These are phyloP conservation scores for Aspergillus sclerotialis DNA, from an alignment of 2,329 filamentous ascomycete species.

Conservation along the genomic window DNA sequence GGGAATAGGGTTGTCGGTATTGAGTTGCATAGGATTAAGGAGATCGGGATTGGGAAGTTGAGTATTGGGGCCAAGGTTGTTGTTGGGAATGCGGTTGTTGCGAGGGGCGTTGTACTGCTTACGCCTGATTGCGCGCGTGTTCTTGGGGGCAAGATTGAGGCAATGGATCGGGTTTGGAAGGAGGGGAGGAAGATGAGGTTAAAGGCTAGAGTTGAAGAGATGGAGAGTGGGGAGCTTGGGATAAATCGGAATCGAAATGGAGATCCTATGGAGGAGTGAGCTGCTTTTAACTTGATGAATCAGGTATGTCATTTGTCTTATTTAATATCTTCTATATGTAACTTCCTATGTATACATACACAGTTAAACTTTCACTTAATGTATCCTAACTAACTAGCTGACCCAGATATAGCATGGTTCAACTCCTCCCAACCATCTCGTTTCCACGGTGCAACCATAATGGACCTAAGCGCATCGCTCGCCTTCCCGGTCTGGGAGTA, in stretches of 20 bases:
- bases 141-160: slow-evolving; percentile 82
- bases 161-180: slow-evolving; percentile 70
- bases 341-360: no score
- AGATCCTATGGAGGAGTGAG: slow-evolving; percentile 6
- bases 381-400: no score
- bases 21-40: slow-evolving; percentile 61
- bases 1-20: slow-evolving; percentile 65
- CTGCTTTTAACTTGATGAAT: no score
- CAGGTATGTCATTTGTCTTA: no score
- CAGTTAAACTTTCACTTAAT: no score
- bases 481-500: slow-evolving; percentile 66
- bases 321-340: no score
- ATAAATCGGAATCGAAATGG: slow-evolving; percentile 27
- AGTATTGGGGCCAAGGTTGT: slow-evolving; percentile 78
- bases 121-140: slow-evolving; percentile 62
- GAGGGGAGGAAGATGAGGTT: slow-evolving; percentile 64
- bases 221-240: slow-evolving; percentile 7
- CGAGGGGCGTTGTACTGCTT: slow-evolving; percentile 73
- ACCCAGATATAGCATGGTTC: slow-evolving; percentile 19
- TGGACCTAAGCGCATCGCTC: slow-evolving; percentile 67
- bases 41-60: slow-evolving; percentile 52
- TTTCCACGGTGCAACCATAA: slow-evolving; percentile 77
- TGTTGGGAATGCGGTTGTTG: slow-evolving; percentile 56
- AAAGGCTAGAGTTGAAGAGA: slow-evolving; percentile 49
- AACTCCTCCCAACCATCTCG: slow-evolving; percentile 55